Conservation (phyloP, 1,284 basidiomycete species). For the Sphaerobolus stellatus region DNA sequence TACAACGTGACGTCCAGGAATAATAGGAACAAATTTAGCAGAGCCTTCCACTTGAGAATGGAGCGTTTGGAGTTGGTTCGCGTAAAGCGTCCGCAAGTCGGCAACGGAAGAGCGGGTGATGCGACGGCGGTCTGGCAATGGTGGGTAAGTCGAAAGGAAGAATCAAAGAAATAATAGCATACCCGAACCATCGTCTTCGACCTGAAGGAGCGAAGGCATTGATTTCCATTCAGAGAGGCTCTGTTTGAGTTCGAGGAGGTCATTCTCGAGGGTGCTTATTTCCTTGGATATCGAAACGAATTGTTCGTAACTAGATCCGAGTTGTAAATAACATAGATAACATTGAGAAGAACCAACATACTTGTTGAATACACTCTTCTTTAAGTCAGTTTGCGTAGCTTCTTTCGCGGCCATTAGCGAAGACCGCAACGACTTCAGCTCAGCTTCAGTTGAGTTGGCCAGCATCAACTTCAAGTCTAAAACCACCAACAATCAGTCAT, state of each 20-base stretch:
- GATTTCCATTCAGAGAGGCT: constrained; percentile 92
- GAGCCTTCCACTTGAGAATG: constrained; percentile 95
- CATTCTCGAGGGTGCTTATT: constrained; percentile 93
- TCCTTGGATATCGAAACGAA: constrained; percentile 98
- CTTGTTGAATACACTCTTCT: constrained; percentile 90
- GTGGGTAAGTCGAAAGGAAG: constrained; percentile 12
- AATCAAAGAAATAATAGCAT: constrained; percentile 23
- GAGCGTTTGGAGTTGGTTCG: constrained; percentile 88
- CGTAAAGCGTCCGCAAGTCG: constrained; percentile 92
- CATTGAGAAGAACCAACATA: constrained; percentile 31
- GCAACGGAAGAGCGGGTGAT: constrained; percentile 87
- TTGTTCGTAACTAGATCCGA: constrained; percentile 76
- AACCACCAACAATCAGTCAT: not conserved
- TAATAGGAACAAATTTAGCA: constrained; percentile 90
- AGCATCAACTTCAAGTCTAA: constrained; percentile 73
- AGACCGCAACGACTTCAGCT: constrained; percentile 70
- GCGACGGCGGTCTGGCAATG: constrained; percentile 49
- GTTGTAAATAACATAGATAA: not conserved
- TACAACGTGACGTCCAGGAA: constrained; percentile 88
- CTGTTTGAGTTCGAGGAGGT: constrained; percentile 97
- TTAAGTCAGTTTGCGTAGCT: constrained; percentile 69
- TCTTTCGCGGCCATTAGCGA: constrained; percentile 63
- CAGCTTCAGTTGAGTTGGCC: constrained; percentile 78
- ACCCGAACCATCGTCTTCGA: constrained; percentile 71
- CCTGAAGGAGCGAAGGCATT: constrained; percentile 89